phyloP scores from a whole-genome alignment of 2,329 filamentous ascomycete species.

The Nectriaceae sp. region DNA sequence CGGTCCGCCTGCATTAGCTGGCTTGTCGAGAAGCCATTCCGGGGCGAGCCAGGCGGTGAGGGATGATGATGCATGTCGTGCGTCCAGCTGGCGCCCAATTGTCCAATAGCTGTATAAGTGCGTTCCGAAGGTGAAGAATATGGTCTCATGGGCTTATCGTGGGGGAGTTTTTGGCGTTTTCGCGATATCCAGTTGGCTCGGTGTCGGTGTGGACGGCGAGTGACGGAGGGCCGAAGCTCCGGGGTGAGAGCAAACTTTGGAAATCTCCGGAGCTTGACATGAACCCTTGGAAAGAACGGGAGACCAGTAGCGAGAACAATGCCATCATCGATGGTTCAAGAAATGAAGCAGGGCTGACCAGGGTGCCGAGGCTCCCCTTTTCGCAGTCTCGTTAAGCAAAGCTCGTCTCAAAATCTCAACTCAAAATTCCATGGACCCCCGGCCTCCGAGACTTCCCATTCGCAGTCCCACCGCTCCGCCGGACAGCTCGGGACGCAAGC shows the following conservation, averaged over 20 bases:
- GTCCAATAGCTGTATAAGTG: not conserved
- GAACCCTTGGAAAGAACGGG: not conserved
- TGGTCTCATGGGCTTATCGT: not conserved
- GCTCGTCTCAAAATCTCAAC: not conserved
- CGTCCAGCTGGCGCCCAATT: not conserved
- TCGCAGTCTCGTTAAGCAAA: not conserved
- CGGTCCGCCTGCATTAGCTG: not conserved
- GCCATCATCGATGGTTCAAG: not conserved
- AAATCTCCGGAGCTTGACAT: not conserved
- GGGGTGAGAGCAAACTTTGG: not conserved
- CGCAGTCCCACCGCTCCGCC: constrained; percentile 21
- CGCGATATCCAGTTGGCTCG: not conserved
- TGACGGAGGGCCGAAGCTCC: not conserved
- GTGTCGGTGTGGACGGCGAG: not conserved
- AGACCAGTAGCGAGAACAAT: not conserved
- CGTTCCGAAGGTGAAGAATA: not conserved
- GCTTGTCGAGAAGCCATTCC: not conserved
- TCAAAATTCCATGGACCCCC: not conserved
- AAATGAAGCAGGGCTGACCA: constrained; percentile 1
- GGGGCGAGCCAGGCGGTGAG: constrained; percentile 21
- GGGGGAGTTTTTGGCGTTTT: not conserved
- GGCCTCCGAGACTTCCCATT: constrained; percentile 28
- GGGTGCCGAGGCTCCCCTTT: not conserved
- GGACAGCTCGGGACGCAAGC: constrained; percentile 25
- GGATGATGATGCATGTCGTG: constrained; percentile 20